A percentile compares a stretch with the other conserved stretches of the same genome.
phyloP scores from a whole-genome alignment of 2,329 filamentous ascomycete genomes.

The Arthrocladium fulminans region DNA sequence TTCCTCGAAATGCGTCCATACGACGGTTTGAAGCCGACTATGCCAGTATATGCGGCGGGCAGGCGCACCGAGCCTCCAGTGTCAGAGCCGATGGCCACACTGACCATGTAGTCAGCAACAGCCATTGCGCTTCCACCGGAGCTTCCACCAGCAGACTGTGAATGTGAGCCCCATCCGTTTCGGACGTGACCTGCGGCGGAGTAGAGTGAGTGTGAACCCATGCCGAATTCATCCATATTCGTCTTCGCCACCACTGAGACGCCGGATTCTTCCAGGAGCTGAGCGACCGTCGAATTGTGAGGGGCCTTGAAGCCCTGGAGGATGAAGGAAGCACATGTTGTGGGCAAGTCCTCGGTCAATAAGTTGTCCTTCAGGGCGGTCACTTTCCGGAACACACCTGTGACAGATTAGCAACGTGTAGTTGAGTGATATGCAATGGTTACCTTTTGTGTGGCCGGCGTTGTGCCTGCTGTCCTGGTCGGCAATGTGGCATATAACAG shows the following conservation, averaged over 20 bases:
- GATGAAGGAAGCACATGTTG: conserved; percentile 74
- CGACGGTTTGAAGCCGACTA: conserved; percentile 81
- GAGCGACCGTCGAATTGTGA: conserved; percentile 73
- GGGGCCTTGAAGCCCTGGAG: conserved; percentile 64
- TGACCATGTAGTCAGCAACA: conserved; percentile 38
- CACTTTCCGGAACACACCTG: not conserved
- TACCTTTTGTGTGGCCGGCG: not conserved
- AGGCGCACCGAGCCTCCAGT: conserved; percentile 83
- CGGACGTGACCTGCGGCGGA: conserved; percentile 58
- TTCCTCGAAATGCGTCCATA: conserved; percentile 80
- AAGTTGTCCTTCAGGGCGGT: conserved; percentile 73
- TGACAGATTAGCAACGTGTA: not conserved
- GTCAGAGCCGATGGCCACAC: conserved; percentile 74
- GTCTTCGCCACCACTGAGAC: conserved; percentile 66
- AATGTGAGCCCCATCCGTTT: conserved; percentile 36
- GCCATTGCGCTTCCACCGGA: conserved; percentile 89
- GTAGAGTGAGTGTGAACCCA: conserved; percentile 73
- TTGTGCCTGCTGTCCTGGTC: not conserved
- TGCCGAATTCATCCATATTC: conserved; percentile 93
- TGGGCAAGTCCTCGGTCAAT: conserved; percentile 54
- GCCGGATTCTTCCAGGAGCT: conserved; percentile 55
- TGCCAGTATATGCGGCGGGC: conserved; percentile 76
- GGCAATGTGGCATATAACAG: not conserved
- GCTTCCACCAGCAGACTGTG: conserved; percentile 70
- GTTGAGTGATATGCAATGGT: not conserved